Evolutionary conservation across 371 early-diverging fungal genomes (phyloP).

Genomic region (Lichtheimia corymbifera): DNA sequence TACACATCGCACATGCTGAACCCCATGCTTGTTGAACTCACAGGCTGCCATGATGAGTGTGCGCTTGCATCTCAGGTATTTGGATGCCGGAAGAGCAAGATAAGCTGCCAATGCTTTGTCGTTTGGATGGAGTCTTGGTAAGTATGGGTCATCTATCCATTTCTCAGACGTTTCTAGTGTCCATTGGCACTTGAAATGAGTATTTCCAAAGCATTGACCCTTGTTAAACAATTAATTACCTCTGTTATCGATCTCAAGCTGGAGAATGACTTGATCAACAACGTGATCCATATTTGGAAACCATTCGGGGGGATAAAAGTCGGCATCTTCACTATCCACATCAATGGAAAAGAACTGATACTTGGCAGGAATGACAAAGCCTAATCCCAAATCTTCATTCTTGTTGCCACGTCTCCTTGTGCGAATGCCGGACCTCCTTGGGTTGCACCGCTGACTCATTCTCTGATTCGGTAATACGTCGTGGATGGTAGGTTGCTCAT

Average conservation of each 20-base stretch:
- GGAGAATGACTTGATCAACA: constrained; percentile 12
- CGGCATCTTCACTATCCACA: constrained; percentile 17
- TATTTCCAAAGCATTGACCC: too few relatives aligned
- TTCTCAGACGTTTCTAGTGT: not conserved
- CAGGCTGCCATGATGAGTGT: constrained; percentile 57
- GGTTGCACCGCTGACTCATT: too few relatives aligned
- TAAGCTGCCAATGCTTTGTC: constrained; percentile 61
- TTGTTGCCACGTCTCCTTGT: too few relatives aligned
- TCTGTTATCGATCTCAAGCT: constrained; percentile 18
- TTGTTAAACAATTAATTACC: constrained; percentile 6
- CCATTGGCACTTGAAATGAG: not conserved
- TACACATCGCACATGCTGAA: constrained; percentile 54
- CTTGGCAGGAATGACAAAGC: not conserved
- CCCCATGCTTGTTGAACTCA: constrained; percentile 28
- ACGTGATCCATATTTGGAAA: constrained; percentile 11
- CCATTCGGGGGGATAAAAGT: constrained; percentile 19
- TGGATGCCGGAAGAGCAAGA: constrained; percentile 60
- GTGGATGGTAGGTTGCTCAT: too few relatives aligned
- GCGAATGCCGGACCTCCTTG: too few relatives aligned
- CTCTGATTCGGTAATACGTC: too few relatives aligned
- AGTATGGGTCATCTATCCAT: constrained; percentile 30
- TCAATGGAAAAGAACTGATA: constrained; percentile 14
- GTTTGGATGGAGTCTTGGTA: constrained; percentile 46
- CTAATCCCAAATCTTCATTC: not conserved
- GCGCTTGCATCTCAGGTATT: constrained; percentile 62